Evolutionary conservation across 176 grass and related monocot species (phyloP), one percentile per base, ranked within the genome.

Genomic region (Ensete ventricosum): DNA sequence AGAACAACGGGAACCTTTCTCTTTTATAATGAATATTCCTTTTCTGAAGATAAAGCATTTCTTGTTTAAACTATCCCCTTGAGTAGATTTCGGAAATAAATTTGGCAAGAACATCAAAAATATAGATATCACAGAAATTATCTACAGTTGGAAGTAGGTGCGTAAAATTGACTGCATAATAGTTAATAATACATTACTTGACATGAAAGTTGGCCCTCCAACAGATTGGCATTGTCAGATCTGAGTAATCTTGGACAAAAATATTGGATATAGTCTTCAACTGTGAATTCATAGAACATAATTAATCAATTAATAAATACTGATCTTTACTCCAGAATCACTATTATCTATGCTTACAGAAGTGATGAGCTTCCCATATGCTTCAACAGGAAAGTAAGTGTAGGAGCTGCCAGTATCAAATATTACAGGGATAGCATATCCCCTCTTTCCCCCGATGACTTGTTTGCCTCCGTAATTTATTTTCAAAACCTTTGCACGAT

Each of bases 381-480:
- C 85, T 84, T 95, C 91, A 86, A 86, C 73, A 83, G 91, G 88
- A 77, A 99, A 88, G 83, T 91, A 99, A 8, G 95, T 94, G 72
- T 99, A 99, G 20, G 91, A 94, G 76, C 95, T 99, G 57, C 95
- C 95, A 23, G 90, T 91, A 71, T 99, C 95, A 86, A 99, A 99
- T 52, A 99, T 89, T 16, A 94, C 82, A 82, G 89, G 90, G 53
- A 91, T 60, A 4, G 83, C 76, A 65, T 87, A 89, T 72, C 76
- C 52, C 68, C 82, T 78, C 22, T 55, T 68, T 25, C 60, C 80
- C 14, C 58, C 63, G 58, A 54, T 82, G 20, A 96, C 62, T 63
- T 89, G 78, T 67, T 73, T 64, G 75, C 83, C 78, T 59, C 90
- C 95, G 75, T 91, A 99, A 75, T 80, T 83, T 81, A 94, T 82